These are phyloP conservation scores for Amniculicola lignicola DNA, from an alignment of 495 filamentous ascomycete genomes.

Conservation along the genomic window DNA sequence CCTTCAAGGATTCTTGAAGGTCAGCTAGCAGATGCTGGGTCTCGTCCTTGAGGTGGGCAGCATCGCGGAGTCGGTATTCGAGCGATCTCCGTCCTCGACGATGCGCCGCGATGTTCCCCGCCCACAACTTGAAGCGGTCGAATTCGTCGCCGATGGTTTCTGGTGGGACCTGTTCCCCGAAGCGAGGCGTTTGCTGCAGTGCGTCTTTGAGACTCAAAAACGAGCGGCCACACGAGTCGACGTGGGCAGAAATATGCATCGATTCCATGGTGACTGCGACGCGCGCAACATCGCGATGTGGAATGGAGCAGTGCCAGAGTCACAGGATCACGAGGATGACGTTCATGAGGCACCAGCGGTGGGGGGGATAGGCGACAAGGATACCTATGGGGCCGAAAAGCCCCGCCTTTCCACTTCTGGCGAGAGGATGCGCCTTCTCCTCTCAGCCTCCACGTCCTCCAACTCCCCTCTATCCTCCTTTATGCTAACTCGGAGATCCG, in stretches of 20 bases:
- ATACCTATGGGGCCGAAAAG: no score
- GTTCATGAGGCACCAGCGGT: no score
- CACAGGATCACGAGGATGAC: no score
- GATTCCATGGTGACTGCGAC: no score
- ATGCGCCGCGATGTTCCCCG: conserved; percentile 29
- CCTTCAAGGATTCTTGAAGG: conserved; percentile 11
- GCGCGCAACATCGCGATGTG: no score
- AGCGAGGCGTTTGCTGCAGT: background rate
- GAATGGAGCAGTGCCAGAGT: no score
- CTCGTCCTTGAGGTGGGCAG: conserved; percentile 14
- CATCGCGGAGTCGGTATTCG: conserved; percentile 26
- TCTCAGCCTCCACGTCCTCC: no score
- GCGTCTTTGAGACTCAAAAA: conserved; percentile 19
- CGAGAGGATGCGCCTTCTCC: no score
- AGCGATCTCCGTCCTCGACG: conserved; percentile 16
- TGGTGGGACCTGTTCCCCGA: conserved; percentile 7
- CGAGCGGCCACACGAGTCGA: background rate
- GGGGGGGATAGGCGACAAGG: no score
- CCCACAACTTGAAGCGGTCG: conserved; percentile 27
- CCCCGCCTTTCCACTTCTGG: no score
- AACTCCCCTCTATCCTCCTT: no score
- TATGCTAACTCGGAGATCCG: no score
- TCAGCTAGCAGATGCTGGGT: conserved; percentile 14
- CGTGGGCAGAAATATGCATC: conserved; percentile 1
- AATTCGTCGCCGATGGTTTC: conserved; percentile 16